Evolutionary conservation across 768 basidiomycete species (phyloP).

Genomic region (Suillus ampliporus): DNA sequence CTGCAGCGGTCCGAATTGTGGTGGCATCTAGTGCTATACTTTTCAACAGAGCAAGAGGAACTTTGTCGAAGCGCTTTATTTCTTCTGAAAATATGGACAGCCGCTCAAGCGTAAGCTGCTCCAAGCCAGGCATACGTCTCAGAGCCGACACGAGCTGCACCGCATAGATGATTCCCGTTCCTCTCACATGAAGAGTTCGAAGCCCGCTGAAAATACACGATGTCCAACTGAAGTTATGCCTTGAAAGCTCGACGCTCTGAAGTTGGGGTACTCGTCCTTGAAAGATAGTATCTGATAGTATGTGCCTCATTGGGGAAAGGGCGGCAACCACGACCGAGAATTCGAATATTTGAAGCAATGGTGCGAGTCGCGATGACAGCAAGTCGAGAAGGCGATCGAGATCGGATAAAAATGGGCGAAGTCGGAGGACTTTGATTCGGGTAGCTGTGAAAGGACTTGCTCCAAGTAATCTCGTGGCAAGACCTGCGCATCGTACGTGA

Average conservation of each 20-base stretch:
- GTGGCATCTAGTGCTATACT: background rate
- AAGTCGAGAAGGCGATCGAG: background rate
- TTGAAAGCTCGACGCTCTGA: slow-evolving; percentile 40
- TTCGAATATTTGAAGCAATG: slow-evolving; percentile 38
- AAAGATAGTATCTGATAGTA: slow-evolving; percentile 35
- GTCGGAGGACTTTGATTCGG: slow-evolving; percentile 28
- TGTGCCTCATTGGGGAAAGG: slow-evolving; percentile 23
- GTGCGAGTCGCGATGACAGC: slow-evolving; percentile 29
- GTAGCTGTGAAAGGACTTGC: slow-evolving; percentile 7
- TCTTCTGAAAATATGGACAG: too few relatives aligned
- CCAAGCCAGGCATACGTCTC: slow-evolving; percentile 38
- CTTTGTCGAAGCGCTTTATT: background rate
- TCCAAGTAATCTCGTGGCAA: slow-evolving; percentile 31
- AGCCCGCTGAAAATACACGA: slow-evolving; percentile 41
- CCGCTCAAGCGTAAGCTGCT: slow-evolving; percentile 37
- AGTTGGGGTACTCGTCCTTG: slow-evolving; percentile 40
- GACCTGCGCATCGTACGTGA: slow-evolving; percentile 37
- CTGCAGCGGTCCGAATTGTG: background rate
- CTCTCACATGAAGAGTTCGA: slow-evolving; percentile 41
- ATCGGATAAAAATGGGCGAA: background rate
- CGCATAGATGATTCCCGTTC: slow-evolving; percentile 28
- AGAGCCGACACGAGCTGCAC: slow-evolving; percentile 40
- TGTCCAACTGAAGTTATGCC: slow-evolving; percentile 43
- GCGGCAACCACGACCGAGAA: slow-evolving; percentile 25
- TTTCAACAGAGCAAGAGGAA: background rate